Evolutionary conservation across 176 grass and related monocot genomes (phyloP), one percentile per base, ranked within the genome.

Genomic region (Carex littledalei): DNA sequence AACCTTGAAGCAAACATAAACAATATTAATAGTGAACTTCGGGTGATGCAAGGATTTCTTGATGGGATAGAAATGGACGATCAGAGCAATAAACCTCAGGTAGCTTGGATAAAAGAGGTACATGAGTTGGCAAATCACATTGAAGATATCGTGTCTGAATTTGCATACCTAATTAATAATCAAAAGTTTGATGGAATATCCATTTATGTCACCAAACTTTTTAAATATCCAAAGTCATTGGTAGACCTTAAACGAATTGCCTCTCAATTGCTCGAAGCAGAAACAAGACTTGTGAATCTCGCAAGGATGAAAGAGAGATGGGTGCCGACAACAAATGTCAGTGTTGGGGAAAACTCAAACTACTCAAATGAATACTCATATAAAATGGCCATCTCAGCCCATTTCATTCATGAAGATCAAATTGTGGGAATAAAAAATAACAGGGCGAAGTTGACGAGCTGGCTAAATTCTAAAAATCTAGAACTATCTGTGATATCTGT

Each of bases 71-170:
- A 56, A 5, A 56, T 43, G 2, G 34, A 64, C 24, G 43, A 76
- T 56, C 59, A 74, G 3, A 87, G 16, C 4, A 73, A 84, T 20
- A 60, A 79, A 24, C 21, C 29, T 1, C 17, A 84, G 13, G 29
- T 4, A 41, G 8, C 0, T 16, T 91, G 87, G 92, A 62, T 82
- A 45, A 35, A 14, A 0, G 12, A 87, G 45, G 82, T 94, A 13
- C 65, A 63, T 16, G 84, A 71, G 20, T 0, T 85, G 13, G 78
- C 85, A 15, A 85, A 86, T 14, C 74, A 77, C 1, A 84, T 91
- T 10, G 77, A 87, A 47, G 87, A 91, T 66, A 88, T 86, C 14
- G 67, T 91, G 41, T 85, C 85, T 11, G 82, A 89, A 67, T 91
- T 89, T 76, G 52, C 68, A 0, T 81, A 81, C 59, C 2, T 86